Evolutionary conservation across 1,284 basidiomycete species (phyloP).

Genomic region (Cutaneotrichosporon curvatum): DNA sequence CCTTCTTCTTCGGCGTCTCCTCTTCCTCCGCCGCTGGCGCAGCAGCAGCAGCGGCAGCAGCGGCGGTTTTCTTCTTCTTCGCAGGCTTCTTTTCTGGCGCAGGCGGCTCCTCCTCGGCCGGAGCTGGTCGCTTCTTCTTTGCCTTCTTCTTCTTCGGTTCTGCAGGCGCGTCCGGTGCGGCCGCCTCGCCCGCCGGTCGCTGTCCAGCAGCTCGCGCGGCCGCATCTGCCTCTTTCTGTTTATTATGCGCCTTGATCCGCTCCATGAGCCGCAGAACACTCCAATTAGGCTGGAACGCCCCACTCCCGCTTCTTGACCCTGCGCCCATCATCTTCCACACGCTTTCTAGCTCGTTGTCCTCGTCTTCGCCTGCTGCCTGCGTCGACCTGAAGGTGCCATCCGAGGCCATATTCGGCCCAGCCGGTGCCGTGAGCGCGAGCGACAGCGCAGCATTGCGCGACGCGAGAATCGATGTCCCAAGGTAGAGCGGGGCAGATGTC

Average conservation of each 20-base stretch:
- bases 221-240: slow-evolving; percentile 14
- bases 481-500: slow-evolving; percentile 44
- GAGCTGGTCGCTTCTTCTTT: slow-evolving; percentile 13
- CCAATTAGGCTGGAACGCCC: slow-evolving; percentile 37
- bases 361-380: slow-evolving; percentile 8
- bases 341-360: slow-evolving; percentile 25
- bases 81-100: slow-evolving; percentile 2
- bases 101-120: slow-evolving; percentile 5
- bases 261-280: slow-evolving; percentile 32
- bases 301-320: slow-evolving; percentile 16
- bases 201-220: slow-evolving; percentile 10
- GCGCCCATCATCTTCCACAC: slow-evolving; percentile 34
- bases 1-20: slow-evolving; percentile 5
- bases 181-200: slow-evolving; percentile 21
- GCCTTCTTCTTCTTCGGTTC: slow-evolving; percentile 10
- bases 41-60: background rate
- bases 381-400: slow-evolving; percentile 30
- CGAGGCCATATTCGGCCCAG: slow-evolving; percentile 30
- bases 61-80: slow-evolving; percentile 13
- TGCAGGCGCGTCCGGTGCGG: background rate
- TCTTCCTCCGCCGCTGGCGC: background rate
- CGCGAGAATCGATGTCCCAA: slow-evolving; percentile 44
- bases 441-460: slow-evolving; percentile 44
- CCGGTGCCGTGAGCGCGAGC: slow-evolving; percentile 38
- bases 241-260: slow-evolving; percentile 15